These are phyloP conservation scores for Gracilariopsis chorda DNA, from an alignment of 23 red algal genomes.

Conservation along the genomic window DNA sequence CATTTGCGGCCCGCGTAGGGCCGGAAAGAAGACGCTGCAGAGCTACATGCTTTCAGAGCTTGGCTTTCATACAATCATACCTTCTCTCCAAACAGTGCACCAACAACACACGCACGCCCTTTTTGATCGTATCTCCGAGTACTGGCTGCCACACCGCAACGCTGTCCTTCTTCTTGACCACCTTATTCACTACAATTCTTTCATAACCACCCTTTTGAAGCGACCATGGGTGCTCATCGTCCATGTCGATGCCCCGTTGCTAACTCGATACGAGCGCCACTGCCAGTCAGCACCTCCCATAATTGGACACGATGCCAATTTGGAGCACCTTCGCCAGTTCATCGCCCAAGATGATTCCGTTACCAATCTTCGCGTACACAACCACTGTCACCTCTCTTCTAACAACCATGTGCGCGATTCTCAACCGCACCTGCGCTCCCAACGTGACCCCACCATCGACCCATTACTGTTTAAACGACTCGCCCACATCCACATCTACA, in stretches of 20 bases:
- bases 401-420: neutral
- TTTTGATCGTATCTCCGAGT: neutral
- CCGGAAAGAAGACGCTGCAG: neutral
- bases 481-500: constrained; percentile 40
- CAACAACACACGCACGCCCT: neutral
- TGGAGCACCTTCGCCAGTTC: neutral
- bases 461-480: neutral
- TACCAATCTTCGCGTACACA: neutral
- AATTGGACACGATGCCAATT: neutral
- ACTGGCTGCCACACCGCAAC: too few relatives aligned
- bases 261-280: constrained; percentile 46
- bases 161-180: neutral
- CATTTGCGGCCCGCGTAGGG: neutral
- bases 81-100: neutral
- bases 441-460: neutral
- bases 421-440: neutral
- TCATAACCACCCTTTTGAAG: constrained; percentile 27
- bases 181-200: neutral
- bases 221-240: constrained; percentile 90
- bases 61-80: neutral
- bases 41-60: neutral
- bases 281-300: neutral
- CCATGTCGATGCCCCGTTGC: constrained; percentile 64
- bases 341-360: neutral
- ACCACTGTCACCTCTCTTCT: neutral